Percentiles rank a stretch among this genome's conserved stretches.
phyloP scores from a whole-genome alignment of 805 yeast genomes.

The Lipomyces kockii region DNA sequence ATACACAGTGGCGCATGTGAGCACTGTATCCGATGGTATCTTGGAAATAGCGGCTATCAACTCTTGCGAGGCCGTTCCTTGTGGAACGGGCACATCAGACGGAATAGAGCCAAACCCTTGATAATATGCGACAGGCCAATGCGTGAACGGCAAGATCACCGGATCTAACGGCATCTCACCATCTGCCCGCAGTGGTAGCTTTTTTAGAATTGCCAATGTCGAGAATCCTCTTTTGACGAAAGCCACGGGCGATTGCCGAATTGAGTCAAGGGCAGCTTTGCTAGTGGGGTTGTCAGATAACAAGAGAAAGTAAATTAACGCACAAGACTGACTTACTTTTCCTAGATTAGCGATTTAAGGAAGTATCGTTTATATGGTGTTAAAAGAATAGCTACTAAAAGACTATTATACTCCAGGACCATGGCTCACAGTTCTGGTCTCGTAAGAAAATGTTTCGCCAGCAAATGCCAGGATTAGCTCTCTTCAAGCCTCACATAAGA shows the following conservation, averaged over 20 bases:
- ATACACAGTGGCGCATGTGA: conserved; percentile 32
- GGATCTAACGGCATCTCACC: conserved; percentile 30
- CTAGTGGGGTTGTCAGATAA: background rate
- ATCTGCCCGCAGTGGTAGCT: background rate
- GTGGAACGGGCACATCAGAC: conserved; percentile 9
- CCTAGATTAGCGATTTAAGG: background rate
- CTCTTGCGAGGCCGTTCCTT: conserved; percentile 3
- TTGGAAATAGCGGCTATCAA: conserved; percentile 20
- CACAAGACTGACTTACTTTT: background rate
- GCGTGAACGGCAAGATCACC: conserved; percentile 35
- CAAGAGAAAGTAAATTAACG: background rate
- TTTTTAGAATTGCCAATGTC: background rate
- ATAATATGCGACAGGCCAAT: conserved; percentile 32
- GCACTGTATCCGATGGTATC: conserved; percentile 25
- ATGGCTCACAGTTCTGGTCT: background rate
- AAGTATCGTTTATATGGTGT: no score
- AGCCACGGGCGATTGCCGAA: background rate
- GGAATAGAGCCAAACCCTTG: background rate
- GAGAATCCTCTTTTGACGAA: background rate
- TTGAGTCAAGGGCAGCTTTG: background rate
- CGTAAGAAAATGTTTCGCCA: no score
- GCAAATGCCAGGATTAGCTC: no score
- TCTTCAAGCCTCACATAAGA: no score
- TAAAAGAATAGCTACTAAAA: background rate
- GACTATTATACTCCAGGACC: background rate